phyloP scores from a whole-genome alignment of 1,284 basidiomycete species.

The Boletus nobilissimus region DNA sequence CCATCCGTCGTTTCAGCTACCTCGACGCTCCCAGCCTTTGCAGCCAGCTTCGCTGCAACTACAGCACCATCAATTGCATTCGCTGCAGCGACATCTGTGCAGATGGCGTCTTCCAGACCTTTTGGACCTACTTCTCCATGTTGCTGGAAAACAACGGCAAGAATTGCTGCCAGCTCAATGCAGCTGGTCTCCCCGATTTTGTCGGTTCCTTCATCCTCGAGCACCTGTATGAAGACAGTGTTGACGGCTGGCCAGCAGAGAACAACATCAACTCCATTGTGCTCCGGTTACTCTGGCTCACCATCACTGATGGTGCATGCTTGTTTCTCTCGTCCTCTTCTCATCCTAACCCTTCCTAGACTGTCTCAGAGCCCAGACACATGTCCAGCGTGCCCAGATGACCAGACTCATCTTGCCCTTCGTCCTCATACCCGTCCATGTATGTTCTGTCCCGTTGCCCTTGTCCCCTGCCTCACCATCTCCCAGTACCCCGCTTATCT shows the following conservation, averaged over 20 bases:
- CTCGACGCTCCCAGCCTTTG: conserved; percentile 51
- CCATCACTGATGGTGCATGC: conserved; percentile 57
- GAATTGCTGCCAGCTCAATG: conserved; percentile 70
- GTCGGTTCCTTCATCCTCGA: conserved; percentile 58
- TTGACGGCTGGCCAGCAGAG: conserved; percentile 68
- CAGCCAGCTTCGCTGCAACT: conserved; percentile 60
- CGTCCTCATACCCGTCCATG: conserved; percentile 62
- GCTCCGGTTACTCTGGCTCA: conserved; percentile 74
- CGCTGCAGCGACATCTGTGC: conserved; percentile 53
- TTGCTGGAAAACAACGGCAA: conserved; percentile 80
- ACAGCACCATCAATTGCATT: conserved; percentile 54
- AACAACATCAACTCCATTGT: conserved; percentile 60
- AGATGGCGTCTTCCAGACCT: conserved; percentile 54
- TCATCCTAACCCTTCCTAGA: conserved; percentile 48
- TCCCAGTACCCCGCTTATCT: conserved; percentile 64
- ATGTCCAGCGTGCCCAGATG: conserved; percentile 55
- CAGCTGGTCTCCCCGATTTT: conserved; percentile 59
- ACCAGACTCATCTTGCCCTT: conserved; percentile 65
- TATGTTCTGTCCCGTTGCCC: conserved; percentile 41
- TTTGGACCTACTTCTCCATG: conserved; percentile 69
- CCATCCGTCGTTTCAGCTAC: conserved; percentile 60
- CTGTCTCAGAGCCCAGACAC: conserved; percentile 55
- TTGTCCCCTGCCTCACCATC: conserved; percentile 10
- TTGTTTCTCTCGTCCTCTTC: background rate
- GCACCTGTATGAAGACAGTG: conserved; percentile 55